Base-by-base conservation (phyloP, 208 protist genomes). In the Blastocrithidia nonstop region DNA sequence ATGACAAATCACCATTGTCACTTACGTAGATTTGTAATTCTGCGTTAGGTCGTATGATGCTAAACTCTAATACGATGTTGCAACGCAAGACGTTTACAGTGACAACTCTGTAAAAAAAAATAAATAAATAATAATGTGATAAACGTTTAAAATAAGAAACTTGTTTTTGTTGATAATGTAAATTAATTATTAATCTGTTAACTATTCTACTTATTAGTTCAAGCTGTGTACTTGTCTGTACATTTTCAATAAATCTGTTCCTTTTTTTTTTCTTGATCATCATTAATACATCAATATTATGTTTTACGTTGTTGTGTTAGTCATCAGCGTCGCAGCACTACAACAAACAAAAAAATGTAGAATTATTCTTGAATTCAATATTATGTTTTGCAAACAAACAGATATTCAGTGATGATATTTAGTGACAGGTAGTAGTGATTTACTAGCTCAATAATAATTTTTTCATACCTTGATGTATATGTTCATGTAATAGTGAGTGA, bases 31-130 rank as follows among this genome's bases (percentile, higher is more conserved):
- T 74, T 2, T 88, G 84, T 45, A 54, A 51, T 15, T 56, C 45
- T 8, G 58, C 64, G 5, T 78, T 88, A 42, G 84, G 84, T 9
- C 64, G 84, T 0, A 74, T 69, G 58, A 73, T 93, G 63, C 58
- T 93, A 31, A 93, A 93, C 57, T 50, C 58, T 32, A 57, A 67
- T 2, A 55, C 68, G 22, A 49, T 66, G n/a, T 85, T 84, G 54
- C 70, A 52, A 9, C 66, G 84, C 6, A 79, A 78, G 29, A 50
- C 42, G 29, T 93, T 93, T 6, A n/a, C 17, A 1, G 24, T 28
- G 24, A 47, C 11, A 15, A 47, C 21, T 2, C 7, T 29, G n/a
- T 45, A 45, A 44, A 6, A 11, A 47, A 25, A 37, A 29, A 7
- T 4, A 33, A 50, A 22, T 33, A n/a, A n/a, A n/a, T n/a, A n/a